Percentiles rank a stretch among this genome's conserved stretches.
phyloP scores from a whole-genome alignment of 164 flowering plant species.

The Aristolochia contorta region DNA sequence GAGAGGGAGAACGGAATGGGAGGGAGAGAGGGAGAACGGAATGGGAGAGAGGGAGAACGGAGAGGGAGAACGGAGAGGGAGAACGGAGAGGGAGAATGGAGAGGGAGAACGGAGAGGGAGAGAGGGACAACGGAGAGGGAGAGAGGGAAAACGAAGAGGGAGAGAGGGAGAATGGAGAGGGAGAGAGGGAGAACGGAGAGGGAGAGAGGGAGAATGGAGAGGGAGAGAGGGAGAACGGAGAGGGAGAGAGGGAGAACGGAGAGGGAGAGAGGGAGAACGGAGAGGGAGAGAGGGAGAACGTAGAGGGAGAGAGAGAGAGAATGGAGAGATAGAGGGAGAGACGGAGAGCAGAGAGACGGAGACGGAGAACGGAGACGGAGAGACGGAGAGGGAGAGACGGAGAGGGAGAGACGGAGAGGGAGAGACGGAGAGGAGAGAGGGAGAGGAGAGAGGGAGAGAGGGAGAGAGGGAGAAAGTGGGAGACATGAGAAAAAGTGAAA shows the following conservation, averaged over 20 bases:
- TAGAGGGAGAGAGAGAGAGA: neutral
- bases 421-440: neutral
- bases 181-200: neutral
- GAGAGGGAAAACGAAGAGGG: neutral
- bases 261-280: neutral
- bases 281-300: neutral
- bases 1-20: too few species aligned
- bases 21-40: too few species aligned
- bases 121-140: neutral
- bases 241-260: neutral
- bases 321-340: neutral
- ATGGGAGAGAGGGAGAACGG: too few species aligned
- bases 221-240: neutral
- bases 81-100: too few species aligned
- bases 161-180: neutral
- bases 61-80: too few species aligned
- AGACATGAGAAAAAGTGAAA: neutral
- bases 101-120: neutral
- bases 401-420: neutral
- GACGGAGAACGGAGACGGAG: neutral
- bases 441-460: neutral
- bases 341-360: neutral
- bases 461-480: neutral
- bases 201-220: neutral
- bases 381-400: neutral